phyloP scores from a whole-genome alignment of 495 filamentous ascomycete genomes.

The Aspergillus olivimuriae region DNA sequence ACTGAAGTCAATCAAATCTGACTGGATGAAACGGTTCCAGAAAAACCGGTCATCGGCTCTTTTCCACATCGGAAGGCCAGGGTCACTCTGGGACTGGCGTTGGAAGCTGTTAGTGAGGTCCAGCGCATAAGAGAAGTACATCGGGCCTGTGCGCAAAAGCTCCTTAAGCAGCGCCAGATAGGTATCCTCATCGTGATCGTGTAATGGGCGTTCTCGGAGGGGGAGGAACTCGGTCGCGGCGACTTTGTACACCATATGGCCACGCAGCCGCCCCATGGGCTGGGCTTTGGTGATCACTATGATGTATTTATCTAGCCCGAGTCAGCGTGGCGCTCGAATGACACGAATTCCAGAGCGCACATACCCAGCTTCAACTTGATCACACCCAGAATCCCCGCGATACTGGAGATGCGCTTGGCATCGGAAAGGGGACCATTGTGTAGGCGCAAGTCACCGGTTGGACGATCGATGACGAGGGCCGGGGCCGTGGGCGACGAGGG shows the following conservation, averaged over 20 bases:
- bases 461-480: slow-evolving; percentile 80
- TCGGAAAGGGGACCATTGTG: slow-evolving; percentile 68
- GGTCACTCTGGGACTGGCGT: slow-evolving; percentile 69
- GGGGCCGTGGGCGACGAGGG: slow-evolving; percentile 86
- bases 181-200: slow-evolving; percentile 87
- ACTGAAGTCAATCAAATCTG: slow-evolving; percentile 84
- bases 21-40: slow-evolving; percentile 92
- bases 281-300: slow-evolving; percentile 93
- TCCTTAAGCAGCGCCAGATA: slow-evolving; percentile 74
- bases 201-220: slow-evolving; percentile 82
- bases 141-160: slow-evolving; percentile 72
- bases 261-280: slow-evolving; percentile 82
- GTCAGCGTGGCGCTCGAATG: slow-evolving; percentile 2
- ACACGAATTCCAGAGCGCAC: not conserved
- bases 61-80: slow-evolving; percentile 73
- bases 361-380: slow-evolving; percentile 85
- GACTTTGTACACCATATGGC: slow-evolving; percentile 91
- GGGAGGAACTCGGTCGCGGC: slow-evolving; percentile 88
- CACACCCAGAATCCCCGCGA: slow-evolving; percentile 89
- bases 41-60: slow-evolving; percentile 95
- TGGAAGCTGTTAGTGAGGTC: slow-evolving; percentile 95
- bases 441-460: slow-evolving; percentile 85
- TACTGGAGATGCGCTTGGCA: slow-evolving; percentile 81
- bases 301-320: slow-evolving; percentile 81
- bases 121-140: slow-evolving; percentile 97